A percentile compares a stretch with the other conserved stretches of the same genome.
Conservation (phyloP, 2,329 filamentous ascomycete genomes). For the Ophiosphaerella herpotricha region DNA sequence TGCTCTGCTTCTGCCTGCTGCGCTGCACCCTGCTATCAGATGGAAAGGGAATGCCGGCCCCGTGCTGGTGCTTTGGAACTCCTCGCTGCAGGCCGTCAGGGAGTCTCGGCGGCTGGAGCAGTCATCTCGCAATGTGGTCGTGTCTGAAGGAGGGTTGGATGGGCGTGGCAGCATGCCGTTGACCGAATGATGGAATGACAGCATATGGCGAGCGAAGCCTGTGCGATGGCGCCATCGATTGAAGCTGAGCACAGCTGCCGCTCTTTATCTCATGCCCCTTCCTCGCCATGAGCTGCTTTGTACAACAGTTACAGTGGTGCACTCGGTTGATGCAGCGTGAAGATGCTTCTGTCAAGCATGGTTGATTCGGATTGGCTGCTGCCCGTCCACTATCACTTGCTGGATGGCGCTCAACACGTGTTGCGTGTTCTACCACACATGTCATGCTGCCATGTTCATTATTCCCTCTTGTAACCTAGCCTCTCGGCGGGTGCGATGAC, state of each 20-base stretch:
- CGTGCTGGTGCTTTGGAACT: neutral
- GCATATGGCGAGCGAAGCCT: slow-evolving; percentile 8
- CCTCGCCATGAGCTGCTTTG: too few species aligned
- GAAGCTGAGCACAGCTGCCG: neutral
- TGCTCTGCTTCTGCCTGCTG: slow-evolving; percentile 15
- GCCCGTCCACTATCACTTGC: too few species aligned
- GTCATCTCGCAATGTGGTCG: slow-evolving; percentile 10
- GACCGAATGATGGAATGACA: slow-evolving; percentile 1
- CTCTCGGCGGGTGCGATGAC: too few species aligned
- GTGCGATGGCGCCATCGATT: slow-evolving; percentile 5
- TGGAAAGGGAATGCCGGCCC: slow-evolving; percentile 24
- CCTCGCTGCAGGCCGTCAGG: slow-evolving; percentile 3
- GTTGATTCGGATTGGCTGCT: too few species aligned
- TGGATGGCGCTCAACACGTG: too few species aligned
- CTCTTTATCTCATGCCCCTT: neutral
- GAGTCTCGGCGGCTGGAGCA: slow-evolving; percentile 1
- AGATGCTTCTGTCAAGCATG: too few species aligned
- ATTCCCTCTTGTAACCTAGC: too few species aligned
- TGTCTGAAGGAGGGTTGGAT: slow-evolving; percentile 22
- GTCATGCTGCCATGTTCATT: too few species aligned
- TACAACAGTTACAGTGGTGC: too few species aligned
- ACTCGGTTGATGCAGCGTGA: too few species aligned
- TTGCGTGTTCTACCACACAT: too few species aligned
- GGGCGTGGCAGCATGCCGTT: slow-evolving; percentile 1
- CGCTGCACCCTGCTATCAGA: slow-evolving; percentile 36